Percentiles rank a stretch among this genome's conserved stretches.
Evolutionary conservation across 345 rosid species (phyloP).

Genomic region (Erodium maritimum): DNA sequence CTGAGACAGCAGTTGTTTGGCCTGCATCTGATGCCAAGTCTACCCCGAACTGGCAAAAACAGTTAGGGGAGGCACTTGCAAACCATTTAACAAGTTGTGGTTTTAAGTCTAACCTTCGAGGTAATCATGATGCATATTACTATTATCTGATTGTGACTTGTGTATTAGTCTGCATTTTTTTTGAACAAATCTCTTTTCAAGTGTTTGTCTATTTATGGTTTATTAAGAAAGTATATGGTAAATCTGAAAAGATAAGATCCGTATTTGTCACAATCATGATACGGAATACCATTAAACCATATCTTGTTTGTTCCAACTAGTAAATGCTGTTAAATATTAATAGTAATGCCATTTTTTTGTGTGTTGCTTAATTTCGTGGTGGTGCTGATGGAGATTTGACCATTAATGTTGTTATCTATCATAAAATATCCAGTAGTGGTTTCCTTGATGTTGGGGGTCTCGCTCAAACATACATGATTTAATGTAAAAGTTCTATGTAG

Average conservation of each 20-base stretch:
- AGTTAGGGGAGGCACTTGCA: constrained; percentile 81
- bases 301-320: neutral
- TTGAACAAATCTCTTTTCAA: neutral
- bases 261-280: neutral
- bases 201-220: neutral
- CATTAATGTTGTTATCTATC: too few species aligned
- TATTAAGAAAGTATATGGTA: neutral
- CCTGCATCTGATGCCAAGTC: constrained; percentile 70
- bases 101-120: constrained; percentile 69
- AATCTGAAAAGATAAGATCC: neutral
- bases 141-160: constrained; percentile 2
- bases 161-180: neutral
- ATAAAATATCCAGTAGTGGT: neutral
- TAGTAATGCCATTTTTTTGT: neutral
- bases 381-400: neutral
- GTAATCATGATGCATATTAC: constrained; percentile 24
- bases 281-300: neutral
- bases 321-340: too few species aligned
- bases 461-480: neutral
- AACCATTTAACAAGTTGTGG: constrained; percentile 80
- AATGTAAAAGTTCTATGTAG: neutral
- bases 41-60: constrained; percentile 62
- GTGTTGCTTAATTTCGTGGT: too few species aligned
- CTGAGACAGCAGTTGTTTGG: constrained; percentile 93
- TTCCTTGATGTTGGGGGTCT: neutral